These are phyloP conservation scores for Coemansia sp. DNA, from an alignment of 192 early-diverging fungal genomes.

Conservation along the genomic window DNA sequence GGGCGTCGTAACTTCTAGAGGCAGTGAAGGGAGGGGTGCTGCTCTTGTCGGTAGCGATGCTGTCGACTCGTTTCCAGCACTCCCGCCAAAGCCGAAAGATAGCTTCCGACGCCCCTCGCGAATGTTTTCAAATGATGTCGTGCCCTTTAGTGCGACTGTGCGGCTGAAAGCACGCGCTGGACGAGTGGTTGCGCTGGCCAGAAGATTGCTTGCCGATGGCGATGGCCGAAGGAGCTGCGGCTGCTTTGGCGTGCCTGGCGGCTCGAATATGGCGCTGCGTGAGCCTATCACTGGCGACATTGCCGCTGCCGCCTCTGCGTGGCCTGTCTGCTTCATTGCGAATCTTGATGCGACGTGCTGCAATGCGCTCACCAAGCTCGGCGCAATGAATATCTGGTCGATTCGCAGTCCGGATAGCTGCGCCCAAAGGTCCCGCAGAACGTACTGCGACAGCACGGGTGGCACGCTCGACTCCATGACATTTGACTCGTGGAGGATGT, in stretches of 20 bases:
- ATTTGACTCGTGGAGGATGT: slow-evolving; percentile 31
- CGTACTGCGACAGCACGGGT: slow-evolving; percentile 40
- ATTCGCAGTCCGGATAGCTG: slow-evolving; percentile 31
- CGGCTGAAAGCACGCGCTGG: slow-evolving; percentile 27
- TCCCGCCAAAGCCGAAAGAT: slow-evolving; percentile 19
- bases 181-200: slow-evolving; percentile 11
- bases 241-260: slow-evolving; percentile 11
- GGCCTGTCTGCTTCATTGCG: not conserved
- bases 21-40: slow-evolving; percentile 15
- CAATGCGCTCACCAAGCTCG: slow-evolving; percentile 36
- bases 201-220: slow-evolving; percentile 25
- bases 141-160: slow-evolving; percentile 17
- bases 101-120: slow-evolving; percentile 29
- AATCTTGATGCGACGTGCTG: slow-evolving; percentile 30
- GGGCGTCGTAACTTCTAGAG: slow-evolving; percentile 6
- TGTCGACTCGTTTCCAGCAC: slow-evolving; percentile 20
- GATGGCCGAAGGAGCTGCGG: slow-evolving; percentile 23
- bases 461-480: slow-evolving; percentile 38
- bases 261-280: slow-evolving; percentile 22
- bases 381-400: slow-evolving; percentile 42
- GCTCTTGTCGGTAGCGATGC: slow-evolving; percentile 32
- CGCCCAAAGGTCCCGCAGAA: slow-evolving; percentile 50
- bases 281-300: slow-evolving; percentile 18
- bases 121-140: slow-evolving; percentile 38
- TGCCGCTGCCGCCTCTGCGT: not conserved